These are phyloP conservation scores for Phyllosticta capitalensis DNA, from an alignment of 2,329 filamentous ascomycete genomes.

Conservation along the genomic window DNA sequence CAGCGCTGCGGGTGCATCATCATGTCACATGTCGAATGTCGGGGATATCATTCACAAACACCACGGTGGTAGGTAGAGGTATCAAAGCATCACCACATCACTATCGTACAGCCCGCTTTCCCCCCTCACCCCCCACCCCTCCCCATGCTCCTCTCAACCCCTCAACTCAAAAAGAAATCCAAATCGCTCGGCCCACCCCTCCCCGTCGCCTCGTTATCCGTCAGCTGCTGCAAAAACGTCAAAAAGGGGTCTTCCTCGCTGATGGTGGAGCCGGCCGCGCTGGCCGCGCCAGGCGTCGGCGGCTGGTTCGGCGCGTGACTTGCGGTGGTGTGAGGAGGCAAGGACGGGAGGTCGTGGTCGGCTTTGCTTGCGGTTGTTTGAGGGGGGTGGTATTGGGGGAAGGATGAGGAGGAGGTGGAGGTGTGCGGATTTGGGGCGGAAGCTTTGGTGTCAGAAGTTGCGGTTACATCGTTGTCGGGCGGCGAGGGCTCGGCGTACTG, in stretches of 20 bases:
- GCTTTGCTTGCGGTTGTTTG: too few species aligned
- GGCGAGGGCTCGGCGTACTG: constrained; percentile 6
- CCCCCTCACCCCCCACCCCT: neutral
- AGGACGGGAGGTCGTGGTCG: too few species aligned
- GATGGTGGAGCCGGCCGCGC: constrained; percentile 30
- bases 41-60: too few species aligned
- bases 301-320: constrained; percentile 24
- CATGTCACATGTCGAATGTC: too few species aligned
- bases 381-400: neutral
- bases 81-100: too few species aligned
- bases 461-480: neutral
- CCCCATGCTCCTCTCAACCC: neutral
- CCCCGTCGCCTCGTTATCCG: constrained; percentile 67
- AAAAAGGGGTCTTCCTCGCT: constrained; percentile 57
- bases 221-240: constrained; percentile 68
- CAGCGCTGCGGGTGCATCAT: too few species aligned
- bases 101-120: too few species aligned
- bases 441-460: neutral
- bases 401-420: neutral
- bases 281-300: constrained; percentile 36
- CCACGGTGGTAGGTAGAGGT: too few species aligned
- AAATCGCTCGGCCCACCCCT: constrained; percentile 62
- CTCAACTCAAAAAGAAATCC: constrained; percentile 59
- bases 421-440: neutral
- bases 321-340: neutral